Base-by-base conservation (phyloP, 805 yeast genomes). In the Komagataella phaffii region DNA sequence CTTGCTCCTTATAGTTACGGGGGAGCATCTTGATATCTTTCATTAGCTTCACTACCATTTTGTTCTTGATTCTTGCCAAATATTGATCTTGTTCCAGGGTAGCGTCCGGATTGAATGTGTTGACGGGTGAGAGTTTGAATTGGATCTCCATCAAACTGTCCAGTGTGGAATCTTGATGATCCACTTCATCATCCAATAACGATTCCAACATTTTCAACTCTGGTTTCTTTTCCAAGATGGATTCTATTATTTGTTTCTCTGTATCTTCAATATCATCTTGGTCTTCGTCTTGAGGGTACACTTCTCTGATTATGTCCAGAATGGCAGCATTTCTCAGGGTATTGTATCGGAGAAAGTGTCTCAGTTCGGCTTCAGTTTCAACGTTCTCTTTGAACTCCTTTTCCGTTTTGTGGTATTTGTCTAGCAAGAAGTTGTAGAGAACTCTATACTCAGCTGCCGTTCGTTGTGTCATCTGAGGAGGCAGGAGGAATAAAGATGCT, bases 391-490 rank as follows among this genome's bases (percentile, higher is more conserved):
- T 46, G 17, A 46, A 47, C 6, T 46, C 17, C 17, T 24, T 21
- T 23, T 43, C 19, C 17, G 23, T 40, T n/a, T 43, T 24, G 19
- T 46, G 7, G 47, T 50, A 47, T 17, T 50, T 36, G 18, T 46
- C 46, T 40, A 50, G 24, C 30, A 50, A 43, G 24, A 21, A 50
- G 18, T 36, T 47, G 49, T 50, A 50, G 19, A 50, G 21, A 7
- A 46, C 44, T 14, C 47, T 24, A 46, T 50, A 47, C 40, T 50
- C 52, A 12, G 23, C 49, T 7, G 45, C 44, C 6, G 49, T 43
- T 24, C 48, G 23, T 23, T 49, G 21, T 14, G 51, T 45, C 44
- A 30, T 30, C 17, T 30, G 40, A 4, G 40, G 40, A 10, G 40
- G n/a, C 2, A 30, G 40, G 40, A 30, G 14, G 40, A 30, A 30